These are phyloP conservation scores for Rhizopogon vulgaris DNA, from an alignment of 768 basidiomycete species.

Conservation along the genomic window DNA sequence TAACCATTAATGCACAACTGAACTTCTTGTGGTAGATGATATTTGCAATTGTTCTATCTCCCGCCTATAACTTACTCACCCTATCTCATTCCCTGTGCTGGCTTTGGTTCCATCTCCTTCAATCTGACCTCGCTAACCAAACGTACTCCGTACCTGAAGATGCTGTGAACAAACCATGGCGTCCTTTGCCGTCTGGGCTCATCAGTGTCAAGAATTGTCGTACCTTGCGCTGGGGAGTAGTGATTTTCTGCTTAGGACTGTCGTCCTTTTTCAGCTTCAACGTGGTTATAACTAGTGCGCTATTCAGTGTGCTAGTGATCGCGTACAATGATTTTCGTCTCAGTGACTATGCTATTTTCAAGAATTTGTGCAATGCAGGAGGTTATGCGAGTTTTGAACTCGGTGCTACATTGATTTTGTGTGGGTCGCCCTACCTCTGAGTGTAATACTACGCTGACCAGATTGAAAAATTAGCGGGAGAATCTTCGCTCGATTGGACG, in stretches of 20 bases:
- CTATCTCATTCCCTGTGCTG: conserved; percentile 12
- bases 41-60: conserved; percentile 6
- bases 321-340: conserved; percentile 26
- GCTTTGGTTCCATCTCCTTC: conserved; percentile 28
- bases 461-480: background rate
- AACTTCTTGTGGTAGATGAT: conserved; percentile 3
- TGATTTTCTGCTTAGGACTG: conserved; percentile 20
- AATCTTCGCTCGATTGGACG: conserved; percentile 7
- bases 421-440: conserved; percentile 4
- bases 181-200: conserved; percentile 32
- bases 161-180: conserved; percentile 27
- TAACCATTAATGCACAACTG: background rate
- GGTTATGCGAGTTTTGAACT: conserved; percentile 30
- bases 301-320: conserved; percentile 17
- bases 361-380: conserved; percentile 27
- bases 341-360: conserved; percentile 18
- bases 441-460: background rate
- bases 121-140: conserved; percentile 30
- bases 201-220: conserved; percentile 17
- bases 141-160: conserved; percentile 22
- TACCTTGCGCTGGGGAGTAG: conserved; percentile 26
- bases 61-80: background rate
- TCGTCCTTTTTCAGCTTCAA: conserved; percentile 15
- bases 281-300: conserved; percentile 14
- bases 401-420: conserved; percentile 28